A percentile compares a stretch with the other conserved stretches of the same genome.
phyloP scores from a whole-genome alignment of 352 stramenopile genomes.

The Phytophthora ohioensis region DNA sequence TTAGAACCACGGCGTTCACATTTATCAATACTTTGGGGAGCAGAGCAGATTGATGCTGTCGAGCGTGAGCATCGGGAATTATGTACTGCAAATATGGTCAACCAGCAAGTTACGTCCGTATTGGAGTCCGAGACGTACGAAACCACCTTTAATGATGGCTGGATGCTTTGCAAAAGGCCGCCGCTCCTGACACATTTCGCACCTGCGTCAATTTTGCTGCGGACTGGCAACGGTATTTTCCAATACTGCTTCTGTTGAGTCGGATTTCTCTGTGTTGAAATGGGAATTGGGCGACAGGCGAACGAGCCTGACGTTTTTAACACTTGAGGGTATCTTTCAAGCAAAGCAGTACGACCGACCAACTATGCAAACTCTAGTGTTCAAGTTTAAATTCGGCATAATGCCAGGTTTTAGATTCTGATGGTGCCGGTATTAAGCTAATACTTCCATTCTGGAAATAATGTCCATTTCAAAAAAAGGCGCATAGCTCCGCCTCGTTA shows the following conservation, averaged over 20 bases:
- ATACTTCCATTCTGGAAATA: no score
- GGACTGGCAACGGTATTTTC: constrained; percentile 10
- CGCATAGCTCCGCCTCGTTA: no score
- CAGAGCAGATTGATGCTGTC: neutral
- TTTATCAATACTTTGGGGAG: neutral
- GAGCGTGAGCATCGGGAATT: constrained; percentile 7
- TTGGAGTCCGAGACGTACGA: constrained; percentile 1
- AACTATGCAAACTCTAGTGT: no score
- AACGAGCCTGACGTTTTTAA: no score
- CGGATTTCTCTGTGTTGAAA: constrained; percentile 11
- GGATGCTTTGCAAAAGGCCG: neutral
- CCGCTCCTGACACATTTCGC: neutral
- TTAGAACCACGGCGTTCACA: neutral
- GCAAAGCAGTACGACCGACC: no score
- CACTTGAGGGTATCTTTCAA: no score
- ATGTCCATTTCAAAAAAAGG: no score
- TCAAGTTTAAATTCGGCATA: no score
- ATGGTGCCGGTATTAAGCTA: no score
- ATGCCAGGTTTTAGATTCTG: no score
- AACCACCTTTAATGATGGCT: constrained; percentile 5
- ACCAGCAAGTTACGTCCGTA: no score
- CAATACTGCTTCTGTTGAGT: constrained; percentile 5
- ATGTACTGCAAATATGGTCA: neutral
- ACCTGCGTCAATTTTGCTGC: constrained; percentile 14
- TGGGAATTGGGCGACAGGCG: neutral